A percentile compares a stretch with the other conserved stretches of the same genome.
Evolutionary conservation across 345 rosid genomes (phyloP).

Genomic region (Carallia brachiata): DNA sequence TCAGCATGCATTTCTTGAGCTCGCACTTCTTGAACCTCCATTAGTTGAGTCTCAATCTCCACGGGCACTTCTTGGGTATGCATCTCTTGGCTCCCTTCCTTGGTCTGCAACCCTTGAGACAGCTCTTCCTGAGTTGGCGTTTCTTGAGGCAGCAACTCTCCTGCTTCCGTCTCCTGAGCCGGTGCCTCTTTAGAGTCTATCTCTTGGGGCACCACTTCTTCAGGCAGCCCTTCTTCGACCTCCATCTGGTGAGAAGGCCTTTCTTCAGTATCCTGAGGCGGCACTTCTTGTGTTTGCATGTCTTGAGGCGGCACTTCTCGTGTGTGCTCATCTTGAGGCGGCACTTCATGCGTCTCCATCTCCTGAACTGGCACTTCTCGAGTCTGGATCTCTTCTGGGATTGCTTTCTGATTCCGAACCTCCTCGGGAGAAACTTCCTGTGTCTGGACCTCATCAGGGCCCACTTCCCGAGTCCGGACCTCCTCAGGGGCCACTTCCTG

Average conservation of each 20-base stretch:
- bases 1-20: too few relatives aligned
- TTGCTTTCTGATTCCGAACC: neutral
- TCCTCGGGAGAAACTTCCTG: neutral
- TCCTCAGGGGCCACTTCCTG: neutral
- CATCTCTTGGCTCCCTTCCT: too few relatives aligned
- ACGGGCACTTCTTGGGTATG: too few relatives aligned
- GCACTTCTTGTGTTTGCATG: neutral
- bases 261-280: neutral
- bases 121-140: too few relatives aligned
- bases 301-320: conserved; percentile 27
- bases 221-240: neutral
- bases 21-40: too few relatives aligned
- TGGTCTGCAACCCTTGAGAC: too few relatives aligned
- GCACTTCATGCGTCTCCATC: neutral
- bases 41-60: too few relatives aligned
- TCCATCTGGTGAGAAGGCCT: neutral
- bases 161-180: too few relatives aligned
- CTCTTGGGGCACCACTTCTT: too few relatives aligned
- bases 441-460: neutral
- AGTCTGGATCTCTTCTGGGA: neutral
- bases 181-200: too few relatives aligned
- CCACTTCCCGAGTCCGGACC: neutral
- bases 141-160: too few relatives aligned
- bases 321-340: conserved; percentile 4
- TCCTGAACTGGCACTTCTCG: neutral